Conservation (phyloP, 2,329 filamentous ascomycete genomes). For the Hymenoscyphus scutula region DNA sequence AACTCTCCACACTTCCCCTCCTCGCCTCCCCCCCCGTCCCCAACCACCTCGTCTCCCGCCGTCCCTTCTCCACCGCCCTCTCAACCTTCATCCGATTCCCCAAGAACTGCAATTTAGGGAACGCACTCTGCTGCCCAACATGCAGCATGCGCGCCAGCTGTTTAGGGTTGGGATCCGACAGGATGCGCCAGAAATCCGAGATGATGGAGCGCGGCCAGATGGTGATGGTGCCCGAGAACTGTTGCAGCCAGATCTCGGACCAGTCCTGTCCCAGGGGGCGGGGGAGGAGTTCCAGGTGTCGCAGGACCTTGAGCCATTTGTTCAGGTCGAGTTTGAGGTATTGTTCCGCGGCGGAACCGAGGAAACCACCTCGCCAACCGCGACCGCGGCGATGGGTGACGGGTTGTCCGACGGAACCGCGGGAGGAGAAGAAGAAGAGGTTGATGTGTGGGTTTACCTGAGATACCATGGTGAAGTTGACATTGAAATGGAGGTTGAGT, state of each 20-base stretch:
- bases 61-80: constrained; percentile 59
- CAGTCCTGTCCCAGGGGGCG: constrained; percentile 92
- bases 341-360: constrained; percentile 88
- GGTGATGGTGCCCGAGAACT: constrained; percentile 91
- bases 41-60: constrained; percentile 49
- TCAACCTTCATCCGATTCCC: constrained; percentile 85
- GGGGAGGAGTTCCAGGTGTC: constrained; percentile 87
- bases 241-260: constrained; percentile 94
- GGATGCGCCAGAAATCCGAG: constrained; percentile 81
- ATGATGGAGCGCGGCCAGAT: constrained; percentile 85
- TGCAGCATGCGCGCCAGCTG: constrained; percentile 85
- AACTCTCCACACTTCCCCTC: constrained; percentile 56
- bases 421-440: constrained; percentile 96
- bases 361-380: constrained; percentile 93
- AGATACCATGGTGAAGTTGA: constrained; percentile 89
- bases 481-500: constrained; percentile 95
- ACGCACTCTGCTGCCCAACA: constrained; percentile 83
- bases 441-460: constrained; percentile 97
- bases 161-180: constrained; percentile 75
- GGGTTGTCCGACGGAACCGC: constrained; percentile 86
- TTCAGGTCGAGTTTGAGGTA: constrained; percentile 95
- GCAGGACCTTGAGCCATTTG: constrained; percentile 95
- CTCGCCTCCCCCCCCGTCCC: constrained; percentile 43
- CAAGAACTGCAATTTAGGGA: constrained; percentile 89
- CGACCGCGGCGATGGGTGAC: constrained; percentile 91